Base-by-base conservation (phyloP, 2,329 filamentous ascomycete genomes). In the Xylaria hypoxylon region DNA sequence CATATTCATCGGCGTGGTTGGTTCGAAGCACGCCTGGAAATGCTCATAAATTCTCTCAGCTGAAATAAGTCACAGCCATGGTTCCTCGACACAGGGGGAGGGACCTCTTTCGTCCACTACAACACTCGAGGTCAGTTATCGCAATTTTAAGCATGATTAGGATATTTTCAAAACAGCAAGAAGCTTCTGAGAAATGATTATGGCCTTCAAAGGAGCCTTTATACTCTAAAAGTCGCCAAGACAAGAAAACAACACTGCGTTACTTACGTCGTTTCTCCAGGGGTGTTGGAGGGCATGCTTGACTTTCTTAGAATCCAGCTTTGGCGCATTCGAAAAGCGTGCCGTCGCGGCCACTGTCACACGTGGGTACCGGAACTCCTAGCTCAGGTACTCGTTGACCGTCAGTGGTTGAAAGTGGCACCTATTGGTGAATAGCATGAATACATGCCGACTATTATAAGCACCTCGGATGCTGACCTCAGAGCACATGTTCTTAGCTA, bases 401-500 rank as follows among this genome's bases (percentile, higher is more conserved):
- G 73, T 60, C 67, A 79, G 73, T 6, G 78, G 77, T 56, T 75
- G 73, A 67, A 73, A 80, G 59, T 79, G 77, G 44, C 62, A 67
- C 33, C 61, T 69, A 28, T 70, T 55, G 19, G 53, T 38, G 62
- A 72, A 77, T 10, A 73, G 68, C 31, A 79, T 57, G 63, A 79
- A 79, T 17, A 79, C 59, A 45, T 80, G 78, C 2, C 77, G 73
- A 31, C 62, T 70, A 64, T 79, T 80, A 67, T 77, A 78, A 4
- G 70, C 68, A 8, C 78, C 78, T 10, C 72, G 73, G 8, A 74
- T 67, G 28, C 69, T 72, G 45, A 76, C 72, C 62, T 77, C 73
- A 31, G 71, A 70, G 17, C 76, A 69, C 47, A 53, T 47, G 17
- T 68, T 51, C 11, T 44, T 48, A 15, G 11, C 10, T 15, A 31